These are phyloP conservation scores for Pythium volutum DNA, from an alignment of 352 stramenopile genomes.

Conservation along the genomic window DNA sequence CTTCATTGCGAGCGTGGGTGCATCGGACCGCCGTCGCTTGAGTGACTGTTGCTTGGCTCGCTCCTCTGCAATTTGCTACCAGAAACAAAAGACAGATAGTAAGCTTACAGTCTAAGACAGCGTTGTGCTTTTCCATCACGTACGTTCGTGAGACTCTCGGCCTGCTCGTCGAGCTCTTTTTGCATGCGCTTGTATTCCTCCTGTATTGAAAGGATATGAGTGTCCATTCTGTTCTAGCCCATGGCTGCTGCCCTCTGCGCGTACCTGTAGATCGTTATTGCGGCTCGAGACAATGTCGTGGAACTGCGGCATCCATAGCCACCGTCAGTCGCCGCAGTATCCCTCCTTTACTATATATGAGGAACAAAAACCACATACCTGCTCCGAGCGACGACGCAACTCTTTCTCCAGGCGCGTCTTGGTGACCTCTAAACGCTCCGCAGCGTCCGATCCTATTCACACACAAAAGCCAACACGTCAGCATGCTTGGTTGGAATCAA, in stretches of 20 bases:
- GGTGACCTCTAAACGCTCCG: constrained; percentile 60
- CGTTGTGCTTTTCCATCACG: neutral
- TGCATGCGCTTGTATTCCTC: constrained; percentile 75
- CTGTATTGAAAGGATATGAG: no score
- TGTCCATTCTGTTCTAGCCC: neutral
- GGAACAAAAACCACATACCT: neutral
- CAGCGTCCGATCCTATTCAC: constrained; percentile 41
- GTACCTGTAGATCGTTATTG: constrained; percentile 64
- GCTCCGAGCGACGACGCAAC: constrained; percentile 48
- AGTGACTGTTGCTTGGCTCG: constrained; percentile 12
- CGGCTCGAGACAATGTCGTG: constrained; percentile 57
- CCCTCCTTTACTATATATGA: neutral
- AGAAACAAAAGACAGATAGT: neutral
- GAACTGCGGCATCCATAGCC: constrained; percentile 33
- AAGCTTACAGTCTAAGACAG: neutral
- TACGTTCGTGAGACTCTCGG: constrained; percentile 31
- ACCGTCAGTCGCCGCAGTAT: neutral
- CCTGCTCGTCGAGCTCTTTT: constrained; percentile 67
- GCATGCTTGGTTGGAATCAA: no score
- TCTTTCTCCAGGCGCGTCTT: constrained; percentile 70
- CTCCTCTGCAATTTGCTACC: constrained; percentile 45
- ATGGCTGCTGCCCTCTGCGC: neutral
- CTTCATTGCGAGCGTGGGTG: constrained; percentile 24
- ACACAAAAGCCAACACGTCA: neutral
- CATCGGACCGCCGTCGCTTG: constrained; percentile 37